Conservation (phyloP, 2,329 filamentous ascomycete genomes). For the Purpureocillium lavendulum region DNA sequence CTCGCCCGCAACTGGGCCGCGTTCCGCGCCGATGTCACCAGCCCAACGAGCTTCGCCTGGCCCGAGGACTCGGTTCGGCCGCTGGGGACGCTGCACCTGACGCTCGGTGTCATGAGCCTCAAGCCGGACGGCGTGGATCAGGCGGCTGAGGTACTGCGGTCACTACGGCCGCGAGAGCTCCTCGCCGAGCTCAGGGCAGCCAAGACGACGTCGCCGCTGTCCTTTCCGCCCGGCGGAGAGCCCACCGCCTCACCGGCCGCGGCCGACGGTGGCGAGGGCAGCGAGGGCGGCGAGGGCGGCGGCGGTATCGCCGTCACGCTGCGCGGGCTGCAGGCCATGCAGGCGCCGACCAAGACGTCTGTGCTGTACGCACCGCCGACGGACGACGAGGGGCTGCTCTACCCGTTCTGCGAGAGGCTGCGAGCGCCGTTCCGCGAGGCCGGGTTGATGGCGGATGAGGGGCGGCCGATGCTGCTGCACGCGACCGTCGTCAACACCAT, state of each 20-base stretch:
- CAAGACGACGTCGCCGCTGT: conserved; percentile 4
- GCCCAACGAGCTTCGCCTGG: conserved; percentile 36
- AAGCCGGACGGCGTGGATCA: conserved; percentile 35
- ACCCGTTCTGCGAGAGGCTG: conserved; percentile 49
- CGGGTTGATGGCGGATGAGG: conserved; percentile 48
- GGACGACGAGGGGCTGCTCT: conserved; percentile 43
- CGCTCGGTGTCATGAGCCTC: conserved; percentile 78
- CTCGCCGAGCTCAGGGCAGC: conserved; percentile 20
- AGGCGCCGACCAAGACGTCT: conserved; percentile 43
- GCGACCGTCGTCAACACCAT: conserved; percentile 82
- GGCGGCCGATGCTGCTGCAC: conserved; percentile 63
- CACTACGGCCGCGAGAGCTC: conserved; percentile 29
- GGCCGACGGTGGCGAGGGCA: background rate
- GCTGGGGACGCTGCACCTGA: conserved; percentile 74
- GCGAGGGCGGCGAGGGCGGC: conserved; percentile 10
- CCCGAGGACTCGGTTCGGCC: conserved; percentile 65
- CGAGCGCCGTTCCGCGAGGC: conserved; percentile 43
- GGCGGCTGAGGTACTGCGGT: conserved; percentile 30
- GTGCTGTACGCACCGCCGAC: conserved; percentile 58
- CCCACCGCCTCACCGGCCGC: too few species aligned
- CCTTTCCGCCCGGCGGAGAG: background rate
- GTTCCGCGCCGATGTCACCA: conserved; percentile 53
- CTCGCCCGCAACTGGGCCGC: conserved; percentile 52
- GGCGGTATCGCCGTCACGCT: conserved; percentile 35
- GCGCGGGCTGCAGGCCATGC: conserved; percentile 53